These are phyloP conservation scores for Delphinella strobiligena DNA, from an alignment of 2,329 filamentous ascomycete species.

Conservation along the genomic window DNA sequence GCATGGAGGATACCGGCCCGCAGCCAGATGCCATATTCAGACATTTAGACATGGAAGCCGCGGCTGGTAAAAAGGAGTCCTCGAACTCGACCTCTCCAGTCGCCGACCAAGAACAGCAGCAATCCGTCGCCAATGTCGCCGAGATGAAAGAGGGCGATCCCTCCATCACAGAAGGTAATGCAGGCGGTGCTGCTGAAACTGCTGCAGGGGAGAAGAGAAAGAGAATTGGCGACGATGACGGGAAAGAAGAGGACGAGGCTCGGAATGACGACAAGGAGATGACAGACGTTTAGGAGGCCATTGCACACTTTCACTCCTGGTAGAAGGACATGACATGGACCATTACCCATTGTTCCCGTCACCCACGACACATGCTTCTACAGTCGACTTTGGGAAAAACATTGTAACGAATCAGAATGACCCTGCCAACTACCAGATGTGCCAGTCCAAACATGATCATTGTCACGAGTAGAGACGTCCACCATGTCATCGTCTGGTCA, in stretches of 20 bases:
- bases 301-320: no score
- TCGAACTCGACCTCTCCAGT: background rate
- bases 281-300: background rate
- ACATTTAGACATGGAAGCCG: conserved; percentile 28
- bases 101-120: background rate
- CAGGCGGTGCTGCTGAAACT: background rate
- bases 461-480: no score
- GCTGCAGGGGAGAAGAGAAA: background rate
- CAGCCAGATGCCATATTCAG: conserved; percentile 36
- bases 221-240: background rate
- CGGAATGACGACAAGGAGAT: conserved; percentile 4
- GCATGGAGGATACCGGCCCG: conserved; percentile 74
- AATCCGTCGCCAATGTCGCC: background rate
- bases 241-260: background rate
- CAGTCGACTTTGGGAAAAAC: no score
- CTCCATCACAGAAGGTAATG: background rate
- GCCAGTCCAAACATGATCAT: no score
- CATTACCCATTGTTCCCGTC: no score
- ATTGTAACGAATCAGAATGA: no score
- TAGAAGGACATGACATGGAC: no score
- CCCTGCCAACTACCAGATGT: no score
- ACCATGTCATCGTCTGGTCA: no score
- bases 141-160: background rate
- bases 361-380: no score
- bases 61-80: conserved; percentile 20